These are phyloP conservation scores for Piromyces finnis DNA, from an alignment of 192 early-diverging fungal genomes.

Conservation along the genomic window DNA sequence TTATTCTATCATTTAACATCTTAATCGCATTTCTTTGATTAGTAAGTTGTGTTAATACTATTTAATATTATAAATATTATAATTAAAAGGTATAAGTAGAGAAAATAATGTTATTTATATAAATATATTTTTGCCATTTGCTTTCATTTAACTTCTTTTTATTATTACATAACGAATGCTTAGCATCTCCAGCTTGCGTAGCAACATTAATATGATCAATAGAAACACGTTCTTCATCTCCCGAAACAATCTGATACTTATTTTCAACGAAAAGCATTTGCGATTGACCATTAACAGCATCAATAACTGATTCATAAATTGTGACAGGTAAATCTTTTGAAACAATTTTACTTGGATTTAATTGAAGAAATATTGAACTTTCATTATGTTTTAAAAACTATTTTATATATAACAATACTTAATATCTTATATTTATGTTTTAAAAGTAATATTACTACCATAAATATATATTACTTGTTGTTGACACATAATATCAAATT, in stretches of 20 bases:
- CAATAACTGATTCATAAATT: conserved; percentile 62
- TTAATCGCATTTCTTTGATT: conserved; percentile 62
- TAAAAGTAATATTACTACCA: too few relatives aligned
- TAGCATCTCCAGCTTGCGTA: conserved; percentile 24
- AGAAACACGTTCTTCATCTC: conserved; percentile 73
- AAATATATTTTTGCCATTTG: not conserved
- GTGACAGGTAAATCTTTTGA: conserved; percentile 51
- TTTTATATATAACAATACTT: too few relatives aligned
- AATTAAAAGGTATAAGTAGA: too few relatives aligned
- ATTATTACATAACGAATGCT: conserved; percentile 35
- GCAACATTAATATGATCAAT: conserved; percentile 68
- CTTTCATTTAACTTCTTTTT: too few relatives aligned
- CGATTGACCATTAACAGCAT: conserved; percentile 29
- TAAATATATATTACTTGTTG: conserved; percentile 30
- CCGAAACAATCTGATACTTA: conserved; percentile 61
- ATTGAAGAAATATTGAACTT: conserved; percentile 51
- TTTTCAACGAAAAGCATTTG: conserved; percentile 42
- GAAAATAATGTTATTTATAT: too few relatives aligned
- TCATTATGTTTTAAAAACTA: conserved; percentile 60
- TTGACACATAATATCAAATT: conserved; percentile 46
- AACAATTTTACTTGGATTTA: conserved; percentile 31
- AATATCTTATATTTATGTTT: too few relatives aligned
- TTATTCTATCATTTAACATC: conserved; percentile 57
- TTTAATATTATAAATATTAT: too few relatives aligned
- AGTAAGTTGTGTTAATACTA: conserved; percentile 50